phyloP scores from a whole-genome alignment of 2,329 filamentous ascomycete genomes.

The Cordyceps militaris region DNA sequence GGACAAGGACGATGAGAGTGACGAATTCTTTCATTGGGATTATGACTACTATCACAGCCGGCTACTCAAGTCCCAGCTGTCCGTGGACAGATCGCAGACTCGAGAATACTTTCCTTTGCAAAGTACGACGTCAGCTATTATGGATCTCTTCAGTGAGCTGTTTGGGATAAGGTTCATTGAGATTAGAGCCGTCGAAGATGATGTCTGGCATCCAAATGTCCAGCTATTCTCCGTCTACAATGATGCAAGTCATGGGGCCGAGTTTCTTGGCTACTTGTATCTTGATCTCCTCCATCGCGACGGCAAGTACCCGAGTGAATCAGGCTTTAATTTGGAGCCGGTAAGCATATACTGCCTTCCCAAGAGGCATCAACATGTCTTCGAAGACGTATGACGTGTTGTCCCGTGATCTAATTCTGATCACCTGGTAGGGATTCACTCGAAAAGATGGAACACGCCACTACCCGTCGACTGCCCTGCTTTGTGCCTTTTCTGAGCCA shows the following conservation, averaged over 20 bases:
- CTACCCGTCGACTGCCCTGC: slow-evolving; percentile 45
- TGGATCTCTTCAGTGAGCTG: neutral
- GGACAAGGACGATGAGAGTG: neutral
- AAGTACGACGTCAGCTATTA: neutral
- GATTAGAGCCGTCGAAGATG: neutral
- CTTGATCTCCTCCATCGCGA: slow-evolving; percentile 7
- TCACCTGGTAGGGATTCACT: slow-evolving; percentile 41
- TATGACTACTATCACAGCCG: neutral
- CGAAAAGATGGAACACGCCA: slow-evolving; percentile 37
- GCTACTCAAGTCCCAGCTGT: neutral
- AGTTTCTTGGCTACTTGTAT: slow-evolving; percentile 12
- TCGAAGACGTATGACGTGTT: neutral
- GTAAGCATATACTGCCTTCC: neutral
- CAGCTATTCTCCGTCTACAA: slow-evolving; percentile 11
- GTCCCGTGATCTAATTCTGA: neutral
- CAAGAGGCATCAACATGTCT: neutral
- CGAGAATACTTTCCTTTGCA: slow-evolving; percentile 1
- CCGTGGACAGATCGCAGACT: neutral
- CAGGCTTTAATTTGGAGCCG: slow-evolving; percentile 8
- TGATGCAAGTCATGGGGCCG: neutral
- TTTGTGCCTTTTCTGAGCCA: slow-evolving; percentile 45
- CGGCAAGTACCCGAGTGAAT: neutral
- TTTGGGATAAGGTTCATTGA: neutral
- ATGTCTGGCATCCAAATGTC: neutral
- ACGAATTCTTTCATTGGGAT: neutral